A percentile compares a stretch with the other conserved stretches of the same genome.
These are phyloP conservation scores for Aspergillus vadensis DNA, from an alignment of 2,329 filamentous ascomycete genomes.

Conservation along the genomic window DNA sequence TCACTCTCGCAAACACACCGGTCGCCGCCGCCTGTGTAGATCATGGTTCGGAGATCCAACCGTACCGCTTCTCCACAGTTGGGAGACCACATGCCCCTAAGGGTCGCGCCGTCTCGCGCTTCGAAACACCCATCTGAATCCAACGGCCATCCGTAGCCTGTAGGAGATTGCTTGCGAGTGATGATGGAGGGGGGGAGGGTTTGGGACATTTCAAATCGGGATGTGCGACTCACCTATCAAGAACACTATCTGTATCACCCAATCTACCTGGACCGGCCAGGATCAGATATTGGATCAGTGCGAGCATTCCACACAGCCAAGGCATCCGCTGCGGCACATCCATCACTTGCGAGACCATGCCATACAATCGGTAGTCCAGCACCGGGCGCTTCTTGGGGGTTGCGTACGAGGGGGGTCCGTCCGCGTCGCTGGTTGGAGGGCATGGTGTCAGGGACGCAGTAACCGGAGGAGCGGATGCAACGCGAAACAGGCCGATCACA, in stretches of 20 bases:
- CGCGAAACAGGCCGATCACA: constrained; percentile 64
- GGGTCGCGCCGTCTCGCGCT: constrained; percentile 11
- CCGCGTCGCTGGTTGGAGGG: constrained; percentile 27
- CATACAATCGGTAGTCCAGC: constrained; percentile 75
- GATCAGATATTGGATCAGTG: constrained; percentile 73
- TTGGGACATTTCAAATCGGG: constrained; percentile 17
- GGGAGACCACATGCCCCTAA: constrained; percentile 22
- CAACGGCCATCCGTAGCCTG: background rate
- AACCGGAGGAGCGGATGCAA: constrained; percentile 64
- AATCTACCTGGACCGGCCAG: constrained; percentile 74
- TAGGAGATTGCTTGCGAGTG: background rate
- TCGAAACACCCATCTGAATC: constrained; percentile 1
- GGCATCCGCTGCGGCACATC: constrained; percentile 82
- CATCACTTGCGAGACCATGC: constrained; percentile 70
- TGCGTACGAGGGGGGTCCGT: constrained; percentile 35
- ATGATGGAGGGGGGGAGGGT: constrained; percentile 8
- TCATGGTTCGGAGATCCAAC: constrained; percentile 36
- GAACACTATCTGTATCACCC: constrained; percentile 71
- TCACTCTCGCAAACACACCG: constrained; percentile 19
- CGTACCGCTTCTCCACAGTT: constrained; percentile 32
- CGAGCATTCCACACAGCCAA: constrained; percentile 77
- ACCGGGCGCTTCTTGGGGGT: constrained; percentile 59
- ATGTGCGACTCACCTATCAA: constrained; percentile 79
- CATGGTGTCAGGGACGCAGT: constrained; percentile 30
- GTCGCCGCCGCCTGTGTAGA: constrained; percentile 31